Evolutionary conservation across 2,329 filamentous ascomycete genomes (phyloP).

Genomic region (Fusarium drepaniforme): DNA sequence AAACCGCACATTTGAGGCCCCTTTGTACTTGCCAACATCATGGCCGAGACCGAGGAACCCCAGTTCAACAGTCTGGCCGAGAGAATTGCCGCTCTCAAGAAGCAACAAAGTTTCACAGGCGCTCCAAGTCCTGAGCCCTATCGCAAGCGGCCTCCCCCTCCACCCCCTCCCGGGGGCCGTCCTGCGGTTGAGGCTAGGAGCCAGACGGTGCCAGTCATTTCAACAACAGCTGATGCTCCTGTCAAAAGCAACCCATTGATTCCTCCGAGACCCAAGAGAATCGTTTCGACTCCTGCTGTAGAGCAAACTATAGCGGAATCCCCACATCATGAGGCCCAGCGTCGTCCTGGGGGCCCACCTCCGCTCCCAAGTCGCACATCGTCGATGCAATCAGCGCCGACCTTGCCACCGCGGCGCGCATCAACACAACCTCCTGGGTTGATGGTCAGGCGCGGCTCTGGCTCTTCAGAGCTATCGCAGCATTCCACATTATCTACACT

Average conservation of each 20-base stretch:
- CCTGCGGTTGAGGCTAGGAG: slow-evolving; percentile 52
- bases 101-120: slow-evolving; percentile 69
- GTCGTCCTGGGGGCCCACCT: slow-evolving; percentile 45
- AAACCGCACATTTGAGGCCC: background rate
- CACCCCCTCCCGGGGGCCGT: slow-evolving; percentile 55
- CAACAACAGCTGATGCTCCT: slow-evolving; percentile 41
- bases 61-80: slow-evolving; percentile 71
- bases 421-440: slow-evolving; percentile 57
- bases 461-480: slow-evolving; percentile 68
- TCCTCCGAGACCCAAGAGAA: slow-evolving; percentile 37
- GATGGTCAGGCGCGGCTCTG: slow-evolving; percentile 64
- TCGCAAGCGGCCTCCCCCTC: slow-evolving; percentile 55
- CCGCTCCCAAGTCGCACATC: slow-evolving; percentile 50
- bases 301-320: slow-evolving; percentile 12
- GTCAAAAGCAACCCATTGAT: slow-evolving; percentile 30
- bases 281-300: slow-evolving; percentile 20
- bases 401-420: slow-evolving; percentile 63
- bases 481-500: slow-evolving; percentile 66
- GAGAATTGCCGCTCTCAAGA: slow-evolving; percentile 73
- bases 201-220: slow-evolving; percentile 52
- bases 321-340: slow-evolving; percentile 28
- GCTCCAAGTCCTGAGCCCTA: slow-evolving; percentile 54
- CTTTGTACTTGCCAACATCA: slow-evolving; percentile 45
- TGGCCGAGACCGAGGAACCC: slow-evolving; percentile 73
- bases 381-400: slow-evolving; percentile 55